These are phyloP conservation scores for Cronartium ribicola DNA, from an alignment of 1,284 basidiomycete genomes.

Conservation along the genomic window DNA sequence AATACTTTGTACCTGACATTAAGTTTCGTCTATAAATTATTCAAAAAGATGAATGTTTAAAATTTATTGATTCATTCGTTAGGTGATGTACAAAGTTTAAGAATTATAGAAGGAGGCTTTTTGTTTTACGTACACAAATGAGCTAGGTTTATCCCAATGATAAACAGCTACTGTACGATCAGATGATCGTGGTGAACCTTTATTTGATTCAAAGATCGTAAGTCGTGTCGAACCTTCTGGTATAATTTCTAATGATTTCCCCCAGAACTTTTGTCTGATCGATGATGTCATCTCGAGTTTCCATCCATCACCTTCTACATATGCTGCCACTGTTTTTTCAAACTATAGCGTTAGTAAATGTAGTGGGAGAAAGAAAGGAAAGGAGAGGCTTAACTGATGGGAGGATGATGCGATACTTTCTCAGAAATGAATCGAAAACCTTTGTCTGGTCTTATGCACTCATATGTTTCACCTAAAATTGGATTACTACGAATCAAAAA, in stretches of 20 bases:
- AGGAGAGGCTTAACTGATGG: conserved; percentile 53
- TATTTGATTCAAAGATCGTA: conserved; percentile 7
- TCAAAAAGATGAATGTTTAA: conserved; percentile 55
- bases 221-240: conserved; percentile 37
- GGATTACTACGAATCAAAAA: conserved; percentile 62
- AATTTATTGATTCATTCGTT: conserved; percentile 80
- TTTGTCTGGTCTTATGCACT: conserved; percentile 62
- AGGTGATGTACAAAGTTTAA: conserved; percentile 60
- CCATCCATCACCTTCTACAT: conserved; percentile 73
- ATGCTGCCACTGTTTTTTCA: conserved; percentile 62
- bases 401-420: conserved; percentile 79
- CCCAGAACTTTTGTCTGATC: conserved; percentile 84
- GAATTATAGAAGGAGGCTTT: background rate
- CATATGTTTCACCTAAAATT: conserved; percentile 80
- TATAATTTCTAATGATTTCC: conserved; percentile 52
- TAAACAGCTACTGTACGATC: conserved; percentile 41
- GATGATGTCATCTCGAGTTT: conserved; percentile 66
- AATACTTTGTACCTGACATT: conserved; percentile 81
- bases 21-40: conserved; percentile 61
- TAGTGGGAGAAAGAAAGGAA: background rate
- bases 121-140: conserved; percentile 25
- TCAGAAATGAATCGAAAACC: conserved; percentile 69
- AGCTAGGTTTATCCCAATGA: conserved; percentile 44
- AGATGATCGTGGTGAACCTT: background rate
- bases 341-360: background rate